Base-by-base conservation (phyloP, 495 filamentous ascomycete genomes). In the Annulohypoxylon stygium region DNA sequence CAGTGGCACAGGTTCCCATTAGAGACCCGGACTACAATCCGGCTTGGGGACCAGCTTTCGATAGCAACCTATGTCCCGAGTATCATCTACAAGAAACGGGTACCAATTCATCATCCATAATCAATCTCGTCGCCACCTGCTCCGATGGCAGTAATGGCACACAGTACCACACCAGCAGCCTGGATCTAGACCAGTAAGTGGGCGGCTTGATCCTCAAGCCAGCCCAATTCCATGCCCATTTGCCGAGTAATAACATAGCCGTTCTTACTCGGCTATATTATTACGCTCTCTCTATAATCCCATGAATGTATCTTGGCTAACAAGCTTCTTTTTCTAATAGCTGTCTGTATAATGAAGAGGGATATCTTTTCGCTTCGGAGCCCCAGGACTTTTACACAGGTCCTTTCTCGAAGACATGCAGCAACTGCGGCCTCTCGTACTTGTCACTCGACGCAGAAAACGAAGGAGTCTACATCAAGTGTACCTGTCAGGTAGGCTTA, bases 121-220 rank as follows among this genome's bases (percentile, higher is more conserved):
- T 14, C 20, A 36, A 54, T 20, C 55, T 59, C 10, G 33, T 51
- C 0, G 61, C 61, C 39, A 63, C 61, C 0, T 63, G 61, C 30
- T 51, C 25, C n/a, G 30, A 20, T 8, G 33, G 50, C 2, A 33
- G 10, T 3, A 33, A 33, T 9, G 26, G n/a, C 45, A 7, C 33
- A 11, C 18, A 68, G 11, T 61, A 51, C 45, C 43, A 33, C 33
- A 61, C 57, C 5, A 68, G 43, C 18, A 68, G 33, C 10, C 2
- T 68, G 10, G 12, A 68, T 33, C 55, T 68, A 2, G 65, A 61
- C 33, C 23, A 53, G 65, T 68, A 26, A 53, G 65, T 53, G 16
- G 0, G 9, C 18, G n/a, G 11, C 12, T 43, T n/a, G 12, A 43
- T n/a, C 39, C 39, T 3, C 4, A 11, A 43, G 11, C 39, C 12